Conservation (phyloP, 176 grass and related monocot genomes). For the Avena eriantha region DNA sequence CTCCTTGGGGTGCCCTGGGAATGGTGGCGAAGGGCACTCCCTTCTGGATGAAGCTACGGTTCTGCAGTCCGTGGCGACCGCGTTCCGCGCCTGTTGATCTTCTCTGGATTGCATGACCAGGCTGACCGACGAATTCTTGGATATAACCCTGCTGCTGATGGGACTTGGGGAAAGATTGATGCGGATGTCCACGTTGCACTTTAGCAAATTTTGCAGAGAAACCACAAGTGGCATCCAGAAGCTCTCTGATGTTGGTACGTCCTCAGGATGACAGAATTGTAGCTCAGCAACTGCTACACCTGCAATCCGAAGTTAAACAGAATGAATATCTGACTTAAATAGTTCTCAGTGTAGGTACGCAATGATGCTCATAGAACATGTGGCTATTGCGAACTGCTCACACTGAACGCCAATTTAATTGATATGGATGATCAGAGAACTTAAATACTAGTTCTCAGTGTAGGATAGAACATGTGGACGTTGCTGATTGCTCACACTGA, state of each 20-base stretch:
- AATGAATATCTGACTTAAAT: constrained; percentile 26
- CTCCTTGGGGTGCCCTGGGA: constrained; percentile 35
- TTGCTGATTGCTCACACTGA: neutral
- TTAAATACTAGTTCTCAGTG: neutral
- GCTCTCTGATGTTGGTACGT: constrained; percentile 58
- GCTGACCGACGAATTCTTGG: constrained; percentile 53
- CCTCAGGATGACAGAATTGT: constrained; percentile 63
- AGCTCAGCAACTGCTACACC: constrained; percentile 73
- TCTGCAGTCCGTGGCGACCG: constrained; percentile 31
- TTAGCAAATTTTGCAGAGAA: constrained; percentile 78
- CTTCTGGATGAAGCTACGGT: constrained; percentile 48
- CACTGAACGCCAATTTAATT: neutral
- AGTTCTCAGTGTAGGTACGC: neutral
- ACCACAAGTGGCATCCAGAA: constrained; percentile 62
- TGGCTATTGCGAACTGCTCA: neutral
- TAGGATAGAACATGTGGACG: neutral
- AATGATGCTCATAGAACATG: neutral
- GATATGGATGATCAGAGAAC: constrained; percentile 10
- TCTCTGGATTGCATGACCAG: constrained; percentile 58
- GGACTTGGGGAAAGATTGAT: constrained; percentile 58
- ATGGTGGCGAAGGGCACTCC: constrained; percentile 39
- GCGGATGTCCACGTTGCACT: constrained; percentile 75
- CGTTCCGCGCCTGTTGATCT: constrained; percentile 34
- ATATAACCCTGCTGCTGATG: neutral
- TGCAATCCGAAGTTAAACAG: constrained; percentile 35